phyloP scores from a whole-genome alignment of 1,284 basidiomycete genomes.

The Cryptococcus sp. region DNA sequence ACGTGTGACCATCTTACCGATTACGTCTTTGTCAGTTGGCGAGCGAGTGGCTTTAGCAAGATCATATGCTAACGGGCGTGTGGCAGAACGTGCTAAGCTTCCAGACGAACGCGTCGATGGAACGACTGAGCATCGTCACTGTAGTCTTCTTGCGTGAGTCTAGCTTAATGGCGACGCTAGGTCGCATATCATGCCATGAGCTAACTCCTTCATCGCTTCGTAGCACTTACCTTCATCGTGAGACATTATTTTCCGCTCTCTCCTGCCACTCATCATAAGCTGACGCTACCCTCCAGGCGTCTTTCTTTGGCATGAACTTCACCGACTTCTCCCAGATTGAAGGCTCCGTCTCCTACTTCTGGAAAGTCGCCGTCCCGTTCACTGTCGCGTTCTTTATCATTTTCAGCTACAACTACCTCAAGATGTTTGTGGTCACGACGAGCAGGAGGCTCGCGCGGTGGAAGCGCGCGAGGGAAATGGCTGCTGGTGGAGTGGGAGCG shows the following conservation, averaged over 20 bases:
- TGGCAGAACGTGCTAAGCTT: constrained; percentile 45
- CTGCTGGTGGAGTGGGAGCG: not conserved
- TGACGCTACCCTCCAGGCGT: constrained; percentile 15
- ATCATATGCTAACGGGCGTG: not conserved
- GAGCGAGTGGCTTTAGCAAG: not conserved
- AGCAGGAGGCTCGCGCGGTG: constrained; percentile 28
- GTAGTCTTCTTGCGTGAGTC: constrained; percentile 50
- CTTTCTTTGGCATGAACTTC: constrained; percentile 48
- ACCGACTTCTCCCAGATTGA: constrained; percentile 34
- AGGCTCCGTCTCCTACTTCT: constrained; percentile 43
- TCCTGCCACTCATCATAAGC: not conserved
- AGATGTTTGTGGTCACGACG: constrained; percentile 27
- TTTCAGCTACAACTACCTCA: constrained; percentile 43
- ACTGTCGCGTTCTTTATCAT: constrained; percentile 47
- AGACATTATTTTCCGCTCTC: constrained; percentile 13
- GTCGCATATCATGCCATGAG: not conserved
- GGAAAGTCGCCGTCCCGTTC: constrained; percentile 45
- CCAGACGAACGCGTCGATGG: constrained; percentile 50
- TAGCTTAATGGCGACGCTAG: not conserved
- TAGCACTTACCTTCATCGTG: constrained; percentile 33
- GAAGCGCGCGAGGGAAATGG: constrained; percentile 25
- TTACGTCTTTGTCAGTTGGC: constrained; percentile 45
- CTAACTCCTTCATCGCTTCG: not conserved
- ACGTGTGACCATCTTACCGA: constrained; percentile 49
- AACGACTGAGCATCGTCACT: constrained; percentile 48